These are phyloP conservation scores for Vanrija sp. DNA, from an alignment of 1,284 basidiomycete species.

Conservation along the genomic window DNA sequence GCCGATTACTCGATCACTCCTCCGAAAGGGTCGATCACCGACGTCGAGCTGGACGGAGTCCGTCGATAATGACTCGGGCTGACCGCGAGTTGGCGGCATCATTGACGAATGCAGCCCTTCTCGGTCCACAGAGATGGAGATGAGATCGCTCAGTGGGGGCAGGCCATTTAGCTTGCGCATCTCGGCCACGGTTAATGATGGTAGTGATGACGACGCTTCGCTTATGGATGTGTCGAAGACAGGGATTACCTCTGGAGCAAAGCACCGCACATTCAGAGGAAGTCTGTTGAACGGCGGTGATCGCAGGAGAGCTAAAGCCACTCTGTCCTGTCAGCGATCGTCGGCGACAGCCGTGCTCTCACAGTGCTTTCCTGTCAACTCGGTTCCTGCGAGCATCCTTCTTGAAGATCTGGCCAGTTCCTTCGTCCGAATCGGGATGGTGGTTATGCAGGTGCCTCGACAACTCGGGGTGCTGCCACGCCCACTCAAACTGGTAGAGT, in stretches of 20 bases:
- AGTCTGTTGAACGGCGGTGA: slow-evolving; percentile 18
- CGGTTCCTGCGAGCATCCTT: slow-evolving; percentile 38
- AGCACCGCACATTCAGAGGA: slow-evolving; percentile 57
- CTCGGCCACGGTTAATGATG: slow-evolving; percentile 51
- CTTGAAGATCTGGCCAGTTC: slow-evolving; percentile 29
- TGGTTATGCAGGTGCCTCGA: slow-evolving; percentile 48
- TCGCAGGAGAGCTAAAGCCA: slow-evolving; percentile 39
- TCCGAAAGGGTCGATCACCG: slow-evolving; percentile 57
- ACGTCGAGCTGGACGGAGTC: slow-evolving; percentile 57
- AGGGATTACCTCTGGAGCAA: slow-evolving; percentile 54
- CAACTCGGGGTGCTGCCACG: slow-evolving; percentile 71
- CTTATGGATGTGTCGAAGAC: background rate
- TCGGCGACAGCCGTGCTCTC: slow-evolving; percentile 4
- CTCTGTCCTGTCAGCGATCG: slow-evolving; percentile 17
- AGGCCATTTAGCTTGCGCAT: background rate
- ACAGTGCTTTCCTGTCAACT: slow-evolving; percentile 41
- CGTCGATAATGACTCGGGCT: slow-evolving; percentile 54
- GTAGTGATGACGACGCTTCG: slow-evolving; percentile 15
- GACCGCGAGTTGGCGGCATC: background rate
- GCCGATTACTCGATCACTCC: slow-evolving; percentile 18
- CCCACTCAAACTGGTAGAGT: slow-evolving; percentile 74
- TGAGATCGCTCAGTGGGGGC: background rate
- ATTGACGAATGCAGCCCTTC: slow-evolving; percentile 59
- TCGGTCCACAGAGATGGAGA: slow-evolving; percentile 66
- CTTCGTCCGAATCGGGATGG: background rate